A percentile compares a stretch with the other conserved stretches of the same genome.
These are phyloP conservation scores for Gossypioides kirkii DNA, from an alignment of 345 rosid genomes.

Conservation along the genomic window DNA sequence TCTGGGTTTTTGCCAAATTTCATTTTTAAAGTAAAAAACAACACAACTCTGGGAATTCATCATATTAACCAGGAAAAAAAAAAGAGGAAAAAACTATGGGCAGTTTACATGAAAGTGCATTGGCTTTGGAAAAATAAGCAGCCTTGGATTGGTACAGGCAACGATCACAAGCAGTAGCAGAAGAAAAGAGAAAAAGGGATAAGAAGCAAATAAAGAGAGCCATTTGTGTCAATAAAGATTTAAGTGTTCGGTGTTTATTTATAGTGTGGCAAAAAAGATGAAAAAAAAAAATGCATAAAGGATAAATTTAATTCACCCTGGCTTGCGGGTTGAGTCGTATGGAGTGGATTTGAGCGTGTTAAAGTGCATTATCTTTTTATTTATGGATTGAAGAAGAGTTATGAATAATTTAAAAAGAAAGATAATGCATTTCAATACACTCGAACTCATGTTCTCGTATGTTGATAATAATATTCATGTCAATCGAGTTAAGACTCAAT, in stretches of 20 bases:
- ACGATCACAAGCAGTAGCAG: conserved; percentile 68
- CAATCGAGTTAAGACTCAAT: too few species aligned
- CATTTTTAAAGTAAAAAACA: not conserved
- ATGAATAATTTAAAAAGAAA: too few species aligned
- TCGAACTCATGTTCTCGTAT: too few species aligned
- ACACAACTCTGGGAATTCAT: conserved; percentile 11
- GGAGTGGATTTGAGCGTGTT: too few species aligned
- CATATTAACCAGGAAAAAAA: not conserved
- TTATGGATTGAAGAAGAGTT: too few species aligned
- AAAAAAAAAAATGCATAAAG: too few species aligned
- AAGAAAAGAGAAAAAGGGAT: conserved; percentile 36
- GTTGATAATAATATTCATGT: too few species aligned
- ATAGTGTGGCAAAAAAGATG: not conserved
- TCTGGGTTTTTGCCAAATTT: conserved; percentile 22
- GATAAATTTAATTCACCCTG: too few species aligned
- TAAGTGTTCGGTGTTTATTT: not conserved
- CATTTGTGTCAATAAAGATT: conserved; percentile 23
- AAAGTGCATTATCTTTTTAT: too few species aligned
- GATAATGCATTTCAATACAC: too few species aligned
- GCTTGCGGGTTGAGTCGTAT: too few species aligned
- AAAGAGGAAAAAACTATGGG: not conserved
- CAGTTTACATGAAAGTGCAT: conserved; percentile 59
- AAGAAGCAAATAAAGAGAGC: conserved; percentile 26
- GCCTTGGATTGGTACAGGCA: conserved; percentile 69
- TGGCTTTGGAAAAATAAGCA: conserved; percentile 57